Evolutionary conservation across 345 rosid genomes (phyloP), one percentile per base, ranked within the genome.

Genomic region (Nephelium lappaceum): DNA sequence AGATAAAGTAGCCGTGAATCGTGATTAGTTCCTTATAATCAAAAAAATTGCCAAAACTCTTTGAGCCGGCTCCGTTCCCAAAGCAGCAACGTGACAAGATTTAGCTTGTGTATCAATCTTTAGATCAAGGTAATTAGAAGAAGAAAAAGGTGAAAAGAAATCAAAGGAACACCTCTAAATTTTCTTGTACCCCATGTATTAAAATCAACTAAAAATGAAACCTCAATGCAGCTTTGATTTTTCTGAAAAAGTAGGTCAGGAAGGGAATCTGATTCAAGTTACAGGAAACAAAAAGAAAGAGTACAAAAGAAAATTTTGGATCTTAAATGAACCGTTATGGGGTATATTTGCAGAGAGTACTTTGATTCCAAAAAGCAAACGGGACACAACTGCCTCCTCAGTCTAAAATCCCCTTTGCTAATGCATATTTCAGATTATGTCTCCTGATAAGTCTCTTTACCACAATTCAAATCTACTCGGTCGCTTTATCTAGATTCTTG

Each of bases 311-410:
- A 64, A 63, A 47, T 66, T 47, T 71, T 71, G 31, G 41, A 43
- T 36, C 72, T 70, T 71, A 53, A 71, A 66, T 77, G 64, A 64
- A 41, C 72, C 73, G 77, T 77, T 77, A 2, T 49, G 67, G 51
- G 51, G 36, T 31, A 31, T 2, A 1, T 31, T 0, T 31, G 36
- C 36, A 31, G 36, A 1, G 36, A 31, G 36, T 38, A 2, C 21
- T 51, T 36, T 16, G 16, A 68, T 69, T 57, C 16, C 16, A 42
- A 55, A 58, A 67, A 66, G 65, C 38, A 76, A 6, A 19, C 60
- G 8, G 64, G n/a, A 62, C 6, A 42, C 23, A 70, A 14, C 14
- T 45, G 51, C 49, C 47, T 16, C 18, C 45, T 0, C 36, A 7
- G 12, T 21, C 68, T 39, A 69, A 69, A 70, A 55, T 47, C 69